phyloP scores from a whole-genome alignment of 495 filamentous ascomycete genomes.

The Talaromyces stipitatus region DNA sequence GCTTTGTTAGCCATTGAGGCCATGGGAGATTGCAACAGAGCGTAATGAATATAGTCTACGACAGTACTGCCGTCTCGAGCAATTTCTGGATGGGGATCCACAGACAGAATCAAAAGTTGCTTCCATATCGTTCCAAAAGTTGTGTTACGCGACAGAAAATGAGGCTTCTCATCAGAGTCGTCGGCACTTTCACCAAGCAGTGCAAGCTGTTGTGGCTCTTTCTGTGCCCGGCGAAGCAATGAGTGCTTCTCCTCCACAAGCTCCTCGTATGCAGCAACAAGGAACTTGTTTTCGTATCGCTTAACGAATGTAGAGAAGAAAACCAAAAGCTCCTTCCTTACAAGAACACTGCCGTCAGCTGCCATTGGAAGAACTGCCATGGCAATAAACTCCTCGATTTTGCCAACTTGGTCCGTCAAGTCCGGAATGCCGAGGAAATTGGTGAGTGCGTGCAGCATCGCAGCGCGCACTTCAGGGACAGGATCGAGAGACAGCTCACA shows the following conservation, averaged over 20 bases:
- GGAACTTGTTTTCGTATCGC: slow-evolving; percentile 85
- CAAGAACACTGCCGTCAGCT: slow-evolving; percentile 84
- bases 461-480: slow-evolving; percentile 89
- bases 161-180: slow-evolving; percentile 15
- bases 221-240: slow-evolving; percentile 37
- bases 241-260: slow-evolving; percentile 76
- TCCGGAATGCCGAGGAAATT: slow-evolving; percentile 92
- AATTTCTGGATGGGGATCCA: slow-evolving; percentile 92
- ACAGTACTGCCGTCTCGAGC: slow-evolving; percentile 73
- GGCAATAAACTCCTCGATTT: slow-evolving; percentile 82
- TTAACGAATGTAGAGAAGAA: slow-evolving; percentile 90
- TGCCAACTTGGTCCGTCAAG: slow-evolving; percentile 80
- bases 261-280: slow-evolving; percentile 89
- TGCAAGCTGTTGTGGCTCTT: slow-evolving; percentile 14
- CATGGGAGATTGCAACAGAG: slow-evolving; percentile 69
- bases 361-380: slow-evolving; percentile 79
- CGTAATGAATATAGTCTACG: slow-evolving; percentile 74
- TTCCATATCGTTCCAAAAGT: slow-evolving; percentile 93
- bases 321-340: slow-evolving; percentile 84
- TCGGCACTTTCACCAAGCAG: slow-evolving; percentile 8
- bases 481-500: slow-evolving; percentile 76
- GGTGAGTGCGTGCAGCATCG: slow-evolving; percentile 86
- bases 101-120: slow-evolving; percentile 79
- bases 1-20: slow-evolving; percentile 58
- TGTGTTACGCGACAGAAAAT: slow-evolving; percentile 65